A percentile compares a stretch with the other conserved stretches of the same genome.
phyloP scores from a whole-genome alignment of 257 asterid species.

The Thymus quinquecostatus region DNA sequence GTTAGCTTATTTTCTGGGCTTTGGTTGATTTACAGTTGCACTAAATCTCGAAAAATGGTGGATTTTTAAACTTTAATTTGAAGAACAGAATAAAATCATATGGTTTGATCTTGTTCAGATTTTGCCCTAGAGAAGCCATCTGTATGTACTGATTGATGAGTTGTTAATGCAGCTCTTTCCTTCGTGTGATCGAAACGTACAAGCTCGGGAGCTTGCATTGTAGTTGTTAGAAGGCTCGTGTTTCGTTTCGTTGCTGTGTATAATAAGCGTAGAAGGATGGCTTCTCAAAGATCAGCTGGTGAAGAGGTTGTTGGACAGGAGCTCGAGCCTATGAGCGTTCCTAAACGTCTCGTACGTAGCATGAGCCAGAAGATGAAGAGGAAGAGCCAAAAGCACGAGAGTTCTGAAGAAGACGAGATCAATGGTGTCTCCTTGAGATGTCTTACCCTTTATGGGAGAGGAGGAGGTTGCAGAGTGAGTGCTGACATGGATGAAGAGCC shows the following conservation, averaged over 20 bases:
- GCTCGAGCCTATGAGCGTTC: constrained; percentile 60
- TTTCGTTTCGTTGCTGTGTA: constrained; percentile 8
- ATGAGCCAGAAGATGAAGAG: constrained; percentile 81
- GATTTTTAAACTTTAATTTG: neutral
- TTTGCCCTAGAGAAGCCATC: neutral
- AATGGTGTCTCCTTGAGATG: constrained; percentile 73
- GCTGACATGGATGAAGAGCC: constrained; percentile 79
- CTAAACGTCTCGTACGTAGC: constrained; percentile 71
- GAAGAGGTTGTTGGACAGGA: constrained; percentile 54
- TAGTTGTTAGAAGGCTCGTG: constrained; percentile 31
- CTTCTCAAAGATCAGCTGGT: constrained; percentile 46
- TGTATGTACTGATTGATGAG: constrained; percentile 4
- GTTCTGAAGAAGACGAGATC: constrained; percentile 57
- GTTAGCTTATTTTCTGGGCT: constrained; percentile 11
- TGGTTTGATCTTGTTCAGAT: neutral
- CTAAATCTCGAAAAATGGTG: constrained; percentile 8
- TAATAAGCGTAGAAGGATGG: constrained; percentile 42
- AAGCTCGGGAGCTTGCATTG: constrained; percentile 1
- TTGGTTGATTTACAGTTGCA: neutral
- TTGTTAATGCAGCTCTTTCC: constrained; percentile 14
- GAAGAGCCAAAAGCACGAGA: constrained; percentile 52
- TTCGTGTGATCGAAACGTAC: neutral
- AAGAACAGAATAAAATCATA: neutral
- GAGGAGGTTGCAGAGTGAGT: constrained; percentile 95
- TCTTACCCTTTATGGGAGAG: constrained; percentile 72